Conservation (phyloP, 495 filamentous ascomycete species). For the Neurospora intermedia region DNA sequence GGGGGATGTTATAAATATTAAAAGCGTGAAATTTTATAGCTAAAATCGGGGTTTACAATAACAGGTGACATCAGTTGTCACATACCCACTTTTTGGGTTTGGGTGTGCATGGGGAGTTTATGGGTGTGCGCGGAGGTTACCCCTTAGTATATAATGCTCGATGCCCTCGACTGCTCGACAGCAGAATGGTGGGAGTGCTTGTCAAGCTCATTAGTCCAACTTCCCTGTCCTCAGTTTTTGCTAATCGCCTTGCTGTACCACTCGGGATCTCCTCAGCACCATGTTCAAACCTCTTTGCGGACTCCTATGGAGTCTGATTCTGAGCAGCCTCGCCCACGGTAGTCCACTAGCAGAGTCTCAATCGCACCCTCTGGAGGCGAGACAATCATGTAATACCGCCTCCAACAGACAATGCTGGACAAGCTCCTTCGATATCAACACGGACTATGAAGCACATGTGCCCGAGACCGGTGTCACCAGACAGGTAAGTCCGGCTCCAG, state of each 20-base stretch:
- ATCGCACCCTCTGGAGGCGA: conserved; percentile 1
- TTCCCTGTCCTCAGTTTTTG: background rate
- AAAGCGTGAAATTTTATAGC: too few species aligned
- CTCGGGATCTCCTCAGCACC: background rate
- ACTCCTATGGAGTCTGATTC: conserved; percentile 8
- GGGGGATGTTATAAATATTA: too few species aligned
- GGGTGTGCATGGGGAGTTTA: too few species aligned
- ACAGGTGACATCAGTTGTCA: too few species aligned
- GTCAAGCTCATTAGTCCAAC: background rate
- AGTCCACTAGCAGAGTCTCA: background rate
- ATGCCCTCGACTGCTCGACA: background rate
- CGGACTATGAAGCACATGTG: conserved; percentile 21
- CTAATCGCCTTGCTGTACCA: background rate
- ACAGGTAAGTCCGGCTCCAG: conserved; percentile 9
- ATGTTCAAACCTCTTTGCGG: background rate
- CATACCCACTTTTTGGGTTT: too few species aligned
- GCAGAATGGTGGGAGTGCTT: background rate
- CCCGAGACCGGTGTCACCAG: conserved; percentile 18
- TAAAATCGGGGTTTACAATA: too few species aligned
- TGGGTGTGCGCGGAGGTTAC: too few species aligned
- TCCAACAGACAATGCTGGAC: conserved; percentile 29
- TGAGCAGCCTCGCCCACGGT: background rate
- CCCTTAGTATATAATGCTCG: background rate
- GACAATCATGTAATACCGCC: conserved; percentile 24
- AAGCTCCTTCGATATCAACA: conserved; percentile 24